phyloP scores from a whole-genome alignment of 208 protist genomes.

The Acanthamoeba lenticulata region DNA sequence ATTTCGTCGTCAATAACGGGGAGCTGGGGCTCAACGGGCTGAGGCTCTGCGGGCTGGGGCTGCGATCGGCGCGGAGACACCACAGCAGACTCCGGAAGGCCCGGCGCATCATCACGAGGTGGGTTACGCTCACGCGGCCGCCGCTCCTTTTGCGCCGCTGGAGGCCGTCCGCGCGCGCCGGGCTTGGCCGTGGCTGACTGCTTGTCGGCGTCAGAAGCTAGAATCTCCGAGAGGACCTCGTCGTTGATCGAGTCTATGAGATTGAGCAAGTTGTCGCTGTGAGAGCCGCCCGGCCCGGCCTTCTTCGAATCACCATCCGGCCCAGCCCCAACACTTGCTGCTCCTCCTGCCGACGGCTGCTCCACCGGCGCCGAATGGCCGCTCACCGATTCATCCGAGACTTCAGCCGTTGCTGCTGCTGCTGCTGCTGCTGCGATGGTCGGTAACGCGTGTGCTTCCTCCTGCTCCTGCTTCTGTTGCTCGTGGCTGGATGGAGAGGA shows the following conservation, averaged over 20 bases:
- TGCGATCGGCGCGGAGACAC: neutral
- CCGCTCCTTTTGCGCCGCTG: neutral
- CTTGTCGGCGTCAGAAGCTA: conserved; percentile 5
- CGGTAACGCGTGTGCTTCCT: neutral
- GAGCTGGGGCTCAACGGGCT: neutral
- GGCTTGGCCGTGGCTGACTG: neutral
- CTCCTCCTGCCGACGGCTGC: neutral
- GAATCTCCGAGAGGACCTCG: neutral
- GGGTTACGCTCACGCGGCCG: neutral
- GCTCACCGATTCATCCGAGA: too few relatives aligned
- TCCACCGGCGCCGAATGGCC: too few relatives aligned
- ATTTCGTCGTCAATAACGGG: conserved; percentile 35
- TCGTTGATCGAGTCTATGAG: conserved; percentile 18
- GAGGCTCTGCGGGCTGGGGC: neutral
- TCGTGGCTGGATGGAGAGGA: too few relatives aligned
- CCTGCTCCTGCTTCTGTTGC: neutral
- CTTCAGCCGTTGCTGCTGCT: neutral
- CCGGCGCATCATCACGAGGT: neutral
- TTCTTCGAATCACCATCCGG: neutral
- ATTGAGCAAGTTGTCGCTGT: conserved; percentile 15
- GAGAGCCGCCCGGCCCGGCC: neutral
- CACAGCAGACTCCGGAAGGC: neutral
- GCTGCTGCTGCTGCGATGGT: neutral
- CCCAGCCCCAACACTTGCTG: neutral
- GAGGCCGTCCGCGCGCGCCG: neutral